Evolutionary conservation across 352 stramenopile species (phyloP).

Genomic region (Globisporangium viniferum): DNA sequence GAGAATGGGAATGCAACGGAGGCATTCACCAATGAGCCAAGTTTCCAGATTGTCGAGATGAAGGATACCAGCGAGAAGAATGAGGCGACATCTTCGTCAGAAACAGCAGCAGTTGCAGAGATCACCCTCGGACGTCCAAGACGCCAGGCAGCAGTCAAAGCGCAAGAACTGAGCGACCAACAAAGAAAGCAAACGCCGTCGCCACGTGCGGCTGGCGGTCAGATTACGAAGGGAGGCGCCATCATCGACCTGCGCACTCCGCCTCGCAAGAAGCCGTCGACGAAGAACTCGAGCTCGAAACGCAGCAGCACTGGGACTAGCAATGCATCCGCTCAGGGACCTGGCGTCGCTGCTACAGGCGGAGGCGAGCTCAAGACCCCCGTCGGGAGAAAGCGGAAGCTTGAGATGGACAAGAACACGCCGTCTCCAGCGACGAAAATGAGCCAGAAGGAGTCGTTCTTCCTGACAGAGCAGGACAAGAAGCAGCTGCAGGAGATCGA

Average conservation of each 20-base stretch:
- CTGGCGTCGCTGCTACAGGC: not conserved
- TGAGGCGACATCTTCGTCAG: not conserved
- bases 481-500: conserved; percentile 75
- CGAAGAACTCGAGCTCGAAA: conserved; percentile 7
- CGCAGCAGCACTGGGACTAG: not conserved
- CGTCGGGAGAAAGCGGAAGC: conserved; percentile 49
- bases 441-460: conserved; percentile 46
- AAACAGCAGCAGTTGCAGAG: not conserved
- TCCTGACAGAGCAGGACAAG: conserved; percentile 59
- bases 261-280: not conserved
- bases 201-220: not conserved
- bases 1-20: not conserved
- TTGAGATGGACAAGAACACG: conserved; percentile 64
- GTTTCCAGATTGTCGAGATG: not conserved
- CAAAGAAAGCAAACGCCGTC: conserved; percentile 6
- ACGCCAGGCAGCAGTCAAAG: conserved; percentile 45
- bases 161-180: conserved; percentile 27
- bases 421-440: conserved; percentile 26
- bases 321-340: not conserved
- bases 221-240: conserved; percentile 1
- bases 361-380: conserved; percentile 14
- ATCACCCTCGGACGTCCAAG: conserved; percentile 49
- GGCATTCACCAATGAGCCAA: not conserved
- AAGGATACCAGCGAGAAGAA: not conserved
- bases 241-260: conserved; percentile 16